Conservation (phyloP, 257 asterid genomes). For the Penstemon barbatus region DNA sequence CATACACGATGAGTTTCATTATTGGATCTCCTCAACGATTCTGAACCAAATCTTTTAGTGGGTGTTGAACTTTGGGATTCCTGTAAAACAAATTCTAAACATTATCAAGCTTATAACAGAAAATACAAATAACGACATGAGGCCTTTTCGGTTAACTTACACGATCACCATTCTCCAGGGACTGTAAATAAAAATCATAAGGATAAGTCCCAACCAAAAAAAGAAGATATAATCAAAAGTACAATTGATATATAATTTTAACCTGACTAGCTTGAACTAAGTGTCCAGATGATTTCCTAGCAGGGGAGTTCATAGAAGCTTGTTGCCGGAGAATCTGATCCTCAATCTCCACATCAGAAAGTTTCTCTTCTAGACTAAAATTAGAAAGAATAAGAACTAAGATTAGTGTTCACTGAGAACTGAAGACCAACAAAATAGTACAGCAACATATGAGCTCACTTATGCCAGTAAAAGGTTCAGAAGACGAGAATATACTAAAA, state of each 20-base stretch:
- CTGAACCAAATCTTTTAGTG: conserved; percentile 51
- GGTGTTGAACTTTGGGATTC: conserved; percentile 34
- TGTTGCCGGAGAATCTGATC: conserved; percentile 60
- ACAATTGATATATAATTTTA: conserved; percentile 23
- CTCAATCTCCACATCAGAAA: conserved; percentile 64
- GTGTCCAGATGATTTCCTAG: conserved; percentile 60
- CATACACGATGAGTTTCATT: conserved; percentile 79
- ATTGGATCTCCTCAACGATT: conserved; percentile 56
- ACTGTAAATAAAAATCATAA: conserved; percentile 45
- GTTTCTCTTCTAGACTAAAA: conserved; percentile 71
- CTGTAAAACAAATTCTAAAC: conserved; percentile 38
- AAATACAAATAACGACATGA: conserved; percentile 19
- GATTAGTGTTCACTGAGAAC: neutral
- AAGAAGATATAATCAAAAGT: neutral
- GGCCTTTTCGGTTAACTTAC: conserved; percentile 46
- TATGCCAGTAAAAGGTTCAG: conserved; percentile 12
- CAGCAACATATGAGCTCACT: conserved; percentile 13
- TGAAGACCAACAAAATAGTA: neutral
- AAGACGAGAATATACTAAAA: neutral
- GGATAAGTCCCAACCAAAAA: conserved; percentile 22
- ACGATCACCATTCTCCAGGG: conserved; percentile 63
- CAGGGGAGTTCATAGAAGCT: conserved; percentile 47
- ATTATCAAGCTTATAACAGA: conserved; percentile 24
- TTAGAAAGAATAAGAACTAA: conserved; percentile 20
- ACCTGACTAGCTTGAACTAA: conserved; percentile 45